phyloP scores from a whole-genome alignment of 768 basidiomycete genomes.

The Inosperma sp. region DNA sequence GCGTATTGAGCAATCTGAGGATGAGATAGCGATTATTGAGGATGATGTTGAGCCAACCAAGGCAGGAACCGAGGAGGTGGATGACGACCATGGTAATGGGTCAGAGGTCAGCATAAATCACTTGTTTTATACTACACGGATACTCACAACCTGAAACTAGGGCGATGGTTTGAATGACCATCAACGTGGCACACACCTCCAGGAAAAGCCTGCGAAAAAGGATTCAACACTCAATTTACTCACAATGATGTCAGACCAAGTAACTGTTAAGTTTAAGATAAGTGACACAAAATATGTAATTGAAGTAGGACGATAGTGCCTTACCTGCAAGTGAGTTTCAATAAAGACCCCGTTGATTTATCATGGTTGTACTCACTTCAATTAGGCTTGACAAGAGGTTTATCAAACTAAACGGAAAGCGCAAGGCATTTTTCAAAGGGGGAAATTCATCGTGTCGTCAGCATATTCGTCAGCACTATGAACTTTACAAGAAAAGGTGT shows the following conservation, averaged over 20 bases:
- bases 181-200: neutral
- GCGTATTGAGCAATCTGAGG: neutral
- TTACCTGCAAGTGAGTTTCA: slow-evolving; percentile 2
- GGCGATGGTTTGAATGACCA: neutral
- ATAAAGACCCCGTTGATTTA: neutral
- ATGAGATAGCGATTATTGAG: neutral
- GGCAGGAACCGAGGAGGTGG: neutral
- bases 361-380: neutral
- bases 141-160: neutral
- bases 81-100: too few species aligned
- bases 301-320: neutral
- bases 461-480: slow-evolving; percentile 14
- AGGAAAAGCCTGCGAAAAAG: slow-evolving; percentile 6
- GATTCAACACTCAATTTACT: slow-evolving; percentile 8
- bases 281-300: neutral
- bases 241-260: slow-evolving; percentile 3
- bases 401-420: slow-evolving; percentile 1
- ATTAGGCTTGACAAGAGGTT: neutral
- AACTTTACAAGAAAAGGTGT: slow-evolving; percentile 3
- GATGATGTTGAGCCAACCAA: neutral
- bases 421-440: slow-evolving; percentile 6
- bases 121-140: neutral
- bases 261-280: slow-evolving; percentile 7
- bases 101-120: neutral
- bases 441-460: slow-evolving; percentile 8